phyloP scores from a whole-genome alignment of 1,139 yeast species.

The Yamadazyma spencermartinsiae region DNA sequence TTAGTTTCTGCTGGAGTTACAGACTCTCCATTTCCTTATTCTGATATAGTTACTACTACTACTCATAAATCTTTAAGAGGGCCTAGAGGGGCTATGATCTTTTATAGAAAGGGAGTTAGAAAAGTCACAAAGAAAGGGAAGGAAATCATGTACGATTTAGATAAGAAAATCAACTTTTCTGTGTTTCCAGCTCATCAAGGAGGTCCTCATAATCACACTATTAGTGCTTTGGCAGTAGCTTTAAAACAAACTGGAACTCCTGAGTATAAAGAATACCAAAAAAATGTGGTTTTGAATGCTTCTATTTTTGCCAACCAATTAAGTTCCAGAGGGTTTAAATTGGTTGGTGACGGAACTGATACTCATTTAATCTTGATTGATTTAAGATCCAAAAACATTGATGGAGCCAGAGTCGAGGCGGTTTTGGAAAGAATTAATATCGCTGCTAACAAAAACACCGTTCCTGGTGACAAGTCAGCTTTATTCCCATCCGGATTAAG shows the following conservation, averaged over 20 bases:
- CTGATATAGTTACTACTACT: constrained; percentile 95
- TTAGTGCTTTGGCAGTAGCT: constrained; percentile 93
- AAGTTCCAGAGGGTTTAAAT: constrained; percentile 63
- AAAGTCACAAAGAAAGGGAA: constrained; percentile 85
- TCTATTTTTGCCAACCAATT: constrained; percentile 72
- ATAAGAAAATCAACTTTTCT: constrained; percentile 87
- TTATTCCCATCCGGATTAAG: constrained; percentile 94
- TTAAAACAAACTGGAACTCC: constrained; percentile 86
- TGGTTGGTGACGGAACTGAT: constrained; percentile 93
- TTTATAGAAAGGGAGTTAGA: constrained; percentile 90
- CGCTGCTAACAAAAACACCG: constrained; percentile 94
- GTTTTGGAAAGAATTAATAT: constrained; percentile 87
- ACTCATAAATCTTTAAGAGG: constrained; percentile 97
- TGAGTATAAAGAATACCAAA: constrained; percentile 83
- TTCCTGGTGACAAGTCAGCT: constrained; percentile 95
- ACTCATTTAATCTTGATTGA: constrained; percentile 88
- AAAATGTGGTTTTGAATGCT: constrained; percentile 80
- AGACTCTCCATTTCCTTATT: constrained; percentile 88
- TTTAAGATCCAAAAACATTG: constrained; percentile 80
- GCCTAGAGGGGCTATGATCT: constrained; percentile 98
- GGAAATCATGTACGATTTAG: constrained; percentile 83
- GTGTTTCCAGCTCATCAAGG: constrained; percentile 99
- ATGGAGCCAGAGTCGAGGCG: constrained; percentile 95
- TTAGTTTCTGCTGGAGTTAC: constrained; percentile 91
- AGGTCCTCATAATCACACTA: constrained; percentile 98